phyloP scores from a whole-genome alignment of 306 rosid genomes.

The Trichosanthes truncata region DNA sequence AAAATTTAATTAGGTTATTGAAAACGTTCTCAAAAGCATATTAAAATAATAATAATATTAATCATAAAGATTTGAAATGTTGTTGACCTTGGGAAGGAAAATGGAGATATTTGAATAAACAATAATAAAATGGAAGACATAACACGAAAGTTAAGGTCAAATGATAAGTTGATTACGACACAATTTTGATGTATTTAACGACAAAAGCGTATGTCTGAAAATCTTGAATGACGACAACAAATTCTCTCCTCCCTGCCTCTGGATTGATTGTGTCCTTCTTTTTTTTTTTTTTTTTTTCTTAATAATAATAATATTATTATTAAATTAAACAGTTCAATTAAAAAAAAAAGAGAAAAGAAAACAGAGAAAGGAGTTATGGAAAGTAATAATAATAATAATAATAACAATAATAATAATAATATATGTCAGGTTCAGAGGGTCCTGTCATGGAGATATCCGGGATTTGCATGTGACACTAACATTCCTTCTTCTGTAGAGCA shows the following conservation, averaged over 20 bases:
- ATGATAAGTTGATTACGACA: conserved; percentile 10
- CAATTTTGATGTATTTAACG: conserved; percentile 5
- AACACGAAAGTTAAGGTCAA: conserved; percentile 12
- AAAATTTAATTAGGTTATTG: not conserved
- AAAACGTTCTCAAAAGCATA: not conserved
- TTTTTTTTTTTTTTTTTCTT: too few species aligned
- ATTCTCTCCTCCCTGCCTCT: not conserved
- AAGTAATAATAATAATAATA: too few species aligned
- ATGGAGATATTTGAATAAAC: not conserved
- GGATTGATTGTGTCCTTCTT: not conserved
- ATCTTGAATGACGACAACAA: conserved; percentile 7
- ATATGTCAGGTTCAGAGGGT: conserved; percentile 12
- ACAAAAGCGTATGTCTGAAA: conserved; percentile 10
- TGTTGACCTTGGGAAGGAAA: not conserved
- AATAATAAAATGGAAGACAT: not conserved
- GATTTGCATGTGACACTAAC: conserved; percentile 16
- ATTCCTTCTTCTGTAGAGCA: conserved; percentile 12
- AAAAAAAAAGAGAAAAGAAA: not conserved
- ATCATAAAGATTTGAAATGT: too few species aligned
- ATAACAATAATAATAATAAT: not conserved
- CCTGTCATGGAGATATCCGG: conserved; percentile 15
- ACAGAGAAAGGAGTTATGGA: too few species aligned
- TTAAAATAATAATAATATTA: too few species aligned
- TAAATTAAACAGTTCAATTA: not conserved
- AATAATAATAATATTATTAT: not conserved